Percentiles rank a stretch among this genome's conserved stretches.
Evolutionary conservation across 2,329 filamentous ascomycete genomes (phyloP).

Genomic region (Sordariomycetes sp.): DNA sequence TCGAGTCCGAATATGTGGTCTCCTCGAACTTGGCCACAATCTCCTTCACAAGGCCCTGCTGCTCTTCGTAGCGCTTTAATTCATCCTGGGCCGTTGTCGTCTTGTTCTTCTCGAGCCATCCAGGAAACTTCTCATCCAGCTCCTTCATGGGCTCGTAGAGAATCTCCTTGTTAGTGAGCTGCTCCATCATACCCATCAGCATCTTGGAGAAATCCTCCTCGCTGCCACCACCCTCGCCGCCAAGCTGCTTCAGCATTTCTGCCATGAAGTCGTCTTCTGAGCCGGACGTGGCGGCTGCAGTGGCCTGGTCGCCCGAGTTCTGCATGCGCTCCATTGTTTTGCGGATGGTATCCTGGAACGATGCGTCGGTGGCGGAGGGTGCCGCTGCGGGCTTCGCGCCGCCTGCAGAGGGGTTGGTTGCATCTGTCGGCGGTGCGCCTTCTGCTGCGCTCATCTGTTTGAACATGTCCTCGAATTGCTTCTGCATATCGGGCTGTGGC

Average conservation of each 20-base stretch:
- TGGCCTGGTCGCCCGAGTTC: conserved; percentile 75
- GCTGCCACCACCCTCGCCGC: conserved; percentile 40
- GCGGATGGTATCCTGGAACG: conserved; percentile 87
- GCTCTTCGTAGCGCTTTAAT: conserved; percentile 69
- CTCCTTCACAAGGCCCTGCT: conserved; percentile 69
- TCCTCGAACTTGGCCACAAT: conserved; percentile 88
- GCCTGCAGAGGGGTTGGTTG: conserved; percentile 12
- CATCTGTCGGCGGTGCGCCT: conserved; percentile 15
- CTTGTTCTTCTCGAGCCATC: conserved; percentile 75
- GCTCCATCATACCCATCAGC: conserved; percentile 97
- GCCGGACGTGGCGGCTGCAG: conserved; percentile 62
- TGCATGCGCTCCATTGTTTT: conserved; percentile 96
- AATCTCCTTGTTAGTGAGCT: conserved; percentile 96
- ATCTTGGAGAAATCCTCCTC: conserved; percentile 92
- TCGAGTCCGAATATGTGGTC: conserved; percentile 70
- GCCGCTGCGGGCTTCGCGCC: conserved; percentile 17
- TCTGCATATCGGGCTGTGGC: conserved; percentile 58
- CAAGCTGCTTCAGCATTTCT: conserved; percentile 86
- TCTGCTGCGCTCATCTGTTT: conserved; percentile 57
- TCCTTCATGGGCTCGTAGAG: conserved; percentile 97
- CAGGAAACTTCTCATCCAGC: conserved; percentile 82
- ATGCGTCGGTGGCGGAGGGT: conserved; percentile 41
- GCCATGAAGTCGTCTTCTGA: conserved; percentile 71
- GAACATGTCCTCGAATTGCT: conserved; percentile 70
- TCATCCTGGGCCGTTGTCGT: conserved; percentile 60